Evolutionary conservation across 345 rosid species (phyloP).

Genomic region (Citrus medica): DNA sequence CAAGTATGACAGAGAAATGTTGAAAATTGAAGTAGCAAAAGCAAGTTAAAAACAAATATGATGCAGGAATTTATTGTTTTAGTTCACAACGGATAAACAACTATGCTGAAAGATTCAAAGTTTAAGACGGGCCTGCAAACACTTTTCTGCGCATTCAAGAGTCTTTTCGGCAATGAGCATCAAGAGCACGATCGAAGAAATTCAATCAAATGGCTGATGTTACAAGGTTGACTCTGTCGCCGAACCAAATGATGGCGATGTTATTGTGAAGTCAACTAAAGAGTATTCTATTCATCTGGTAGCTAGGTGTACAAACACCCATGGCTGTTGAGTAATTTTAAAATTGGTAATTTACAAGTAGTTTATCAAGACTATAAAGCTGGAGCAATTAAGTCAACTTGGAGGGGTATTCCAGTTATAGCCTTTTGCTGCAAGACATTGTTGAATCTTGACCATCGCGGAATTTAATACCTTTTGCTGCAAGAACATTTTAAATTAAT

Average conservation of each 20-base stretch:
- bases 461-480: not conserved
- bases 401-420: not conserved
- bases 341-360: not conserved
- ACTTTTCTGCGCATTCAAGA: not conserved
- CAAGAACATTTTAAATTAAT: no score
- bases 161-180: not conserved
- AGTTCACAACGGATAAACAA: not conserved
- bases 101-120: not conserved
- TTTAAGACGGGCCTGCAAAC: not conserved
- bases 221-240: not conserved
- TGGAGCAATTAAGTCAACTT: not conserved
- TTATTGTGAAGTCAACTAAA: not conserved
- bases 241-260: not conserved
- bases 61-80: no score
- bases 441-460: not conserved
- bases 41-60: no score
- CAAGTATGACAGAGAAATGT: not conserved
- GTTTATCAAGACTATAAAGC: not conserved
- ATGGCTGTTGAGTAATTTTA: not conserved
- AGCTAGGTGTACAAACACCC: not conserved
- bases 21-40: not conserved
- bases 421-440: not conserved
- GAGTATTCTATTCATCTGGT: not conserved
- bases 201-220: not conserved
- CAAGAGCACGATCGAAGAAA: not conserved